These are phyloP conservation scores for Cytospora chrysosperma DNA, from an alignment of 2,329 filamentous ascomycete species.

Conservation along the genomic window DNA sequence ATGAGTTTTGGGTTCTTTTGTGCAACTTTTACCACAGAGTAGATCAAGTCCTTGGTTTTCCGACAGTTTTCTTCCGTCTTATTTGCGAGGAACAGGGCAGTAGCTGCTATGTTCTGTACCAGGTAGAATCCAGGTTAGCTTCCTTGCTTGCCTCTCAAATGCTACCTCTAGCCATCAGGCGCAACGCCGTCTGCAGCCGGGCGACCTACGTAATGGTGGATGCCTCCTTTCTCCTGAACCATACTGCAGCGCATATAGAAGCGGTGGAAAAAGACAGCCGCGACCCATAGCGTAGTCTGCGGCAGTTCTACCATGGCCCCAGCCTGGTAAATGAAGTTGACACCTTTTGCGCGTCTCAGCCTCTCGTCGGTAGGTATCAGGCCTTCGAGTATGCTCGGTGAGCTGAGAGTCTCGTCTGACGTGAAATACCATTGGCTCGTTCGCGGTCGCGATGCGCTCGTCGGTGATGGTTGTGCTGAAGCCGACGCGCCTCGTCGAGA, in stretches of 20 bases:
- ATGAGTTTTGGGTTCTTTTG: constrained; percentile 89
- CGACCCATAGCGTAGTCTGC: constrained; percentile 88
- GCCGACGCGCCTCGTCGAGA: constrained; percentile 44
- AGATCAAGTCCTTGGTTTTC: constrained; percentile 92
- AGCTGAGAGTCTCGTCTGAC: constrained; percentile 74
- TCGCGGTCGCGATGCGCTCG: constrained; percentile 37
- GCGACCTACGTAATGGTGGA: constrained; percentile 83
- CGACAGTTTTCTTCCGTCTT: constrained; percentile 97
- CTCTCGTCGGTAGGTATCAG: constrained; percentile 76
- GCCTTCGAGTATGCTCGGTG: constrained; percentile 82
- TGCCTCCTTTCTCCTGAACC: constrained; percentile 70
- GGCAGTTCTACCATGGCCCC: constrained; percentile 90
- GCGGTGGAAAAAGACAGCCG: constrained; percentile 90
- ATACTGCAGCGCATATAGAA: constrained; percentile 91
- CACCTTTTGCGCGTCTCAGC: constrained; percentile 79
- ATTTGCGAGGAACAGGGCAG: constrained; percentile 87
- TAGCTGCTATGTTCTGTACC: constrained; percentile 75
- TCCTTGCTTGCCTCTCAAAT: background rate
- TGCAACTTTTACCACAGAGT: constrained; percentile 89
- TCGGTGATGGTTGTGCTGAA: constrained; percentile 41
- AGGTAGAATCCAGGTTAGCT: background rate
- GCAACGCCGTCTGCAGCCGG: background rate
- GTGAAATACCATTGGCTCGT: constrained; percentile 84
- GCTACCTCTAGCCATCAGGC: background rate
- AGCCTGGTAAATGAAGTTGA: constrained; percentile 95